Evolutionary conservation across 331 rosid genomes (phyloP).

Genomic region (Ulmus americana): DNA sequence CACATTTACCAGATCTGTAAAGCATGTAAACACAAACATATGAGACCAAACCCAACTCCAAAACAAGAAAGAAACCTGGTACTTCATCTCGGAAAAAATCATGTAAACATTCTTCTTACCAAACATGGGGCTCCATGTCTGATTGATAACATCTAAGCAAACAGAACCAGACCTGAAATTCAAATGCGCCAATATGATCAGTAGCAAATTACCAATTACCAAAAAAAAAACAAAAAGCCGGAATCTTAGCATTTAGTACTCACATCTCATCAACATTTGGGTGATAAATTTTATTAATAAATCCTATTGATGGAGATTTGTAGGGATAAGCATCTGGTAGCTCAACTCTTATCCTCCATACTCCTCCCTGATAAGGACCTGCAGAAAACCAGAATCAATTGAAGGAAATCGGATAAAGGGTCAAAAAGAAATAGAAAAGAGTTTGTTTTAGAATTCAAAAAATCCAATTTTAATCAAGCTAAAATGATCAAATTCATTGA

Average conservation of each 20-base stretch:
- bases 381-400: conserved; percentile 21
- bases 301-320: conserved; percentile 93
- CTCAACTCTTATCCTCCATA: conserved; percentile 91
- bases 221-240: not conserved
- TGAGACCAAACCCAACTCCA: conserved; percentile 19
- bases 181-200: conserved; percentile 11
- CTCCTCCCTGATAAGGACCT: conserved; percentile 85
- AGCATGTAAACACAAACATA: conserved; percentile 9
- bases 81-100: conserved; percentile 3
- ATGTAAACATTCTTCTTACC: conserved; percentile 37
- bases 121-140: conserved; percentile 89
- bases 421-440: not conserved
- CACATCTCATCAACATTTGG: conserved; percentile 97
- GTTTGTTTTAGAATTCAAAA: not conserved
- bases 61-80: conserved; percentile 11
- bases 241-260: conserved; percentile 30
- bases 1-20: conserved; percentile 76
- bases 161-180: conserved; percentile 83
- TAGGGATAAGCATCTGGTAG: conserved; percentile 96
- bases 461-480: not conserved
- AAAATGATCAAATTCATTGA: conserved; percentile 18
- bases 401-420: not conserved
- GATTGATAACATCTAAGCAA: conserved; percentile 85
- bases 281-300: conserved; percentile 87
- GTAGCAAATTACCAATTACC: conserved; percentile 9